A percentile compares a stretch with the other conserved stretches of the same genome.
Conservation (phyloP, 2,329 filamentous ascomycete species). For the Biscogniauxia marginata region DNA sequence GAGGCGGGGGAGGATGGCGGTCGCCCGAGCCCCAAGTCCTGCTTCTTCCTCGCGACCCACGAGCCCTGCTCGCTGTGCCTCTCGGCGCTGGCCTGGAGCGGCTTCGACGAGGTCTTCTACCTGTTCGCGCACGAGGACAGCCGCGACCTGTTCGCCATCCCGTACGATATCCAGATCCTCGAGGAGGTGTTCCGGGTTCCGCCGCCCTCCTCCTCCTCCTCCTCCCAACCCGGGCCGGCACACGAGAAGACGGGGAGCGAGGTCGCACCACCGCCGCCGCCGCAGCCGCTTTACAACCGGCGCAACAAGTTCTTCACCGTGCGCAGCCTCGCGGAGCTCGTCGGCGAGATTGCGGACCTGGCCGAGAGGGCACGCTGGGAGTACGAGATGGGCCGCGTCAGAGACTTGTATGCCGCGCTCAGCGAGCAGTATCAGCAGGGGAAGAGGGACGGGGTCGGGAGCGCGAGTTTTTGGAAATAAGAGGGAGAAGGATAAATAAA, state of each 20-base stretch:
- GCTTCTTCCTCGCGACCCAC: constrained; percentile 58
- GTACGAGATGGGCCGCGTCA: constrained; percentile 46
- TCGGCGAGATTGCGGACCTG: constrained; percentile 36
- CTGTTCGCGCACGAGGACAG: constrained; percentile 60
- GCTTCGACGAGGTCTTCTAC: constrained; percentile 56
- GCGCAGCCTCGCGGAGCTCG: constrained; percentile 41
- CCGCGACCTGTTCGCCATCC: constrained; percentile 53
- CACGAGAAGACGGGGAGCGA: too few relatives aligned
- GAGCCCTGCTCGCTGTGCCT: constrained; percentile 59
- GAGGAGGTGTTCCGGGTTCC: constrained; percentile 53
- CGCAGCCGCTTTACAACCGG: constrained; percentile 55
- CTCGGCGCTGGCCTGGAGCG: constrained; percentile 57
- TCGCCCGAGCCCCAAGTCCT: constrained; percentile 44
- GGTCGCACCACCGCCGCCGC: too few relatives aligned
- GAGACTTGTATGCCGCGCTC: constrained; percentile 45
- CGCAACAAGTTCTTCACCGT: constrained; percentile 55
- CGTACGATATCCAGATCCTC: constrained; percentile 58
- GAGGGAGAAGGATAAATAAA: neutral
- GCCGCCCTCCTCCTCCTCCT: constrained; percentile 1
- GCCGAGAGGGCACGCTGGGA: constrained; percentile 35
- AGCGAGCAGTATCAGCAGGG: constrained; percentile 50
- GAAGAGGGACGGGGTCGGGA: constrained; percentile 42
- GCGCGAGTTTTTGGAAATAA: constrained; percentile 49
- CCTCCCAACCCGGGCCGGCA: too few relatives aligned
- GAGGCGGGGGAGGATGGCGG: too few relatives aligned